Conservation (phyloP, 768 basidiomycete genomes). For the Fistulinella prunicolor region DNA sequence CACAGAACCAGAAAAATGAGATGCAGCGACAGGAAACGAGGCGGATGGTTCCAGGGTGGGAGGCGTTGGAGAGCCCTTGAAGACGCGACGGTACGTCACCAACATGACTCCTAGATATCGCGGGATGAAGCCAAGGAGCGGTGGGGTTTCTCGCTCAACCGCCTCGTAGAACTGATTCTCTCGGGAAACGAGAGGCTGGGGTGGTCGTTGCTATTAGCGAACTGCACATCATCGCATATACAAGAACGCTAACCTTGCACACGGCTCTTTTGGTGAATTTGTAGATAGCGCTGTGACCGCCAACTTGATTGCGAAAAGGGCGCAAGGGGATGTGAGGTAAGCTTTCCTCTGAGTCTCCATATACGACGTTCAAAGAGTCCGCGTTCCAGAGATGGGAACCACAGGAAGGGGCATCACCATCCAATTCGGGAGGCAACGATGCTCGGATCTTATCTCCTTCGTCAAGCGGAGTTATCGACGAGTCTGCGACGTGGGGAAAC, state of each 20-base stretch:
- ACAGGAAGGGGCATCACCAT: slow-evolving; percentile 13
- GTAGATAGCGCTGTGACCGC: slow-evolving; percentile 96
- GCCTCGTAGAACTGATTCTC: slow-evolving; percentile 99
- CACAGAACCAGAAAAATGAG: slow-evolving; percentile 26
- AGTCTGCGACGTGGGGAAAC: slow-evolving; percentile 25
- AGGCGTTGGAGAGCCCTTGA: slow-evolving; percentile 36
- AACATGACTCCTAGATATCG: slow-evolving; percentile 98
- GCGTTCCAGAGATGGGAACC: slow-evolving; percentile 24
- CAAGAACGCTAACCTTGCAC: slow-evolving; percentile 76
- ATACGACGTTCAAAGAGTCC: slow-evolving; percentile 38
- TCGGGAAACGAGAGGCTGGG: slow-evolving; percentile 89
- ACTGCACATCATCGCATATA: background rate
- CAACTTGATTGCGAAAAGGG: slow-evolving; percentile 97
- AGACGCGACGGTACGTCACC: slow-evolving; percentile 87
- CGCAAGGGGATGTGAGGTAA: slow-evolving; percentile 88
- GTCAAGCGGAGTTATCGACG: slow-evolving; percentile 16
- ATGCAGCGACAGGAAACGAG: slow-evolving; percentile 16
- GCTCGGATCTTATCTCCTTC: slow-evolving; percentile 13
- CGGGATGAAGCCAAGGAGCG: slow-evolving; percentile 91
- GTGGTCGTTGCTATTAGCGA: slow-evolving; percentile 18
- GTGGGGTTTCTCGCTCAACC: slow-evolving; percentile 91
- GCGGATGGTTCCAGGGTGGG: slow-evolving; percentile 15
- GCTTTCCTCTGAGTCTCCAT: slow-evolving; percentile 52
- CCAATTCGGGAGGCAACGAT: slow-evolving; percentile 10
- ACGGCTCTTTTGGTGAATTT: slow-evolving; percentile 97